phyloP scores from a whole-genome alignment of 2,329 filamentous ascomycete genomes.

The Colletotrichum navitas region DNA sequence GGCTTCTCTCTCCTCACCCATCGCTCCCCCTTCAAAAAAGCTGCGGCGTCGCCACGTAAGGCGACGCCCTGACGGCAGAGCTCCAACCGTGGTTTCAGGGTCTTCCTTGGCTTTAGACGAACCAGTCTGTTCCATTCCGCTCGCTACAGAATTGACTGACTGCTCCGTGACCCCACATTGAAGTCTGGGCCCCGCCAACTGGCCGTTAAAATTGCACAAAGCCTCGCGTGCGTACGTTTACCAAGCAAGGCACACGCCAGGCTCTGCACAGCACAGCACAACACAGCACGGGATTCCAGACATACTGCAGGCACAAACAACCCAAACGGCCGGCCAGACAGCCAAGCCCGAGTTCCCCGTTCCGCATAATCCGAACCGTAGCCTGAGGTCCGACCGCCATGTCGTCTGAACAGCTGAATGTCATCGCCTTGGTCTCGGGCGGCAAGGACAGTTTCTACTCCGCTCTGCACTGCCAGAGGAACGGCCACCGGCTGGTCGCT shows the following conservation, averaged over 20 bases:
- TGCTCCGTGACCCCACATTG: constrained; percentile 13
- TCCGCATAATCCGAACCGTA: constrained; percentile 2
- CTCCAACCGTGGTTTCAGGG: constrained; percentile 28
- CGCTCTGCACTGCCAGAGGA: constrained; percentile 86
- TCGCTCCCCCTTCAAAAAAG: not conserved
- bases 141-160: constrained; percentile 5
- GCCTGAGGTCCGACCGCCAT: constrained; percentile 48
- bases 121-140: constrained; percentile 29
- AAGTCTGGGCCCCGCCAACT: constrained; percentile 1
- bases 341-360: not conserved
- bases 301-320: not conserved
- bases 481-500: constrained; percentile 88
- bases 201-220: constrained; percentile 16
- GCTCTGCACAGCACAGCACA: constrained; percentile 17
- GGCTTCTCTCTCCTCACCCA: constrained; percentile 2
- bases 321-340: constrained; percentile 1
- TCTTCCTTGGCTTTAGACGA: constrained; percentile 21
- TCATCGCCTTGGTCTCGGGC: constrained; percentile 93
- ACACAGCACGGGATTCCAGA: constrained; percentile 5
- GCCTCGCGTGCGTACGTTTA: not conserved
- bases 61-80: constrained; percentile 24
- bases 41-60: constrained; percentile 13
- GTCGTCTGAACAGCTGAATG: constrained; percentile 69
- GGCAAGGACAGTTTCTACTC: constrained; percentile 98
- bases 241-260: not conserved